Evolutionary conservation across 2,329 filamentous ascomycete genomes (phyloP).

Genomic region (Scedosporium dehoogii): DNA sequence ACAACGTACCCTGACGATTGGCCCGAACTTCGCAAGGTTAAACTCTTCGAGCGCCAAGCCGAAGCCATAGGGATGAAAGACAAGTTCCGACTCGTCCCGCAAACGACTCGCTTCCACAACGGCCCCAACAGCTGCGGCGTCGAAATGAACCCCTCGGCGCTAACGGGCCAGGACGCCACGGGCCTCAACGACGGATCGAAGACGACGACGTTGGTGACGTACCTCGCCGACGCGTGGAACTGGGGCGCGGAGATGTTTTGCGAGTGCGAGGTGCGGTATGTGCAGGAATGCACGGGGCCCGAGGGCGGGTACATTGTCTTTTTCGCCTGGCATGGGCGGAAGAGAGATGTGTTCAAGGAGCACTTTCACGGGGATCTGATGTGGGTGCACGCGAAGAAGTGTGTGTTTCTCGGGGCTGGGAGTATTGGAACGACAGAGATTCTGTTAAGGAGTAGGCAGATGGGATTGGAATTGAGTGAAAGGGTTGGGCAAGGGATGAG

Average conservation of each 20-base stretch:
- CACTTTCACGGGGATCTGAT: constrained; percentile 49
- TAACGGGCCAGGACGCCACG: constrained; percentile 53
- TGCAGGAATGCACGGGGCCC: constrained; percentile 39
- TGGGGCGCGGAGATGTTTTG: constrained; percentile 65
- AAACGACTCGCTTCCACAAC: constrained; percentile 53
- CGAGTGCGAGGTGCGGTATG: constrained; percentile 54
- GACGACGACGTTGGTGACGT: constrained; percentile 55
- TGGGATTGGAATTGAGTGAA: constrained; percentile 48
- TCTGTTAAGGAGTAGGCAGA: constrained; percentile 46
- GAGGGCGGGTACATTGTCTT: constrained; percentile 50
- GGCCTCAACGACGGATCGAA: constrained; percentile 61
- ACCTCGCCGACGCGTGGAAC: constrained; percentile 60
- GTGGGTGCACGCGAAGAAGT: constrained; percentile 57
- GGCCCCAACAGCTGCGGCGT: constrained; percentile 55
- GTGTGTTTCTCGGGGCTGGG: constrained; percentile 58
- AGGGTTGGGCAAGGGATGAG: constrained; percentile 50
- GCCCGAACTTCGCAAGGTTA: constrained; percentile 47
- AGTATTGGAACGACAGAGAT: constrained; percentile 58
- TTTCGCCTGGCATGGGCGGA: constrained; percentile 53
- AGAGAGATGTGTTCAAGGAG: constrained; percentile 42
- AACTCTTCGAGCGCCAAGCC: constrained; percentile 48
- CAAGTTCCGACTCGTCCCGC: constrained; percentile 45
- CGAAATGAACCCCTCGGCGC: constrained; percentile 48
- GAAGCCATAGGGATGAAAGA: constrained; percentile 35
- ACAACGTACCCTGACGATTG: constrained; percentile 46